phyloP scores from a whole-genome alignment of 805 yeast genomes.

The Candida berthetii region DNA sequence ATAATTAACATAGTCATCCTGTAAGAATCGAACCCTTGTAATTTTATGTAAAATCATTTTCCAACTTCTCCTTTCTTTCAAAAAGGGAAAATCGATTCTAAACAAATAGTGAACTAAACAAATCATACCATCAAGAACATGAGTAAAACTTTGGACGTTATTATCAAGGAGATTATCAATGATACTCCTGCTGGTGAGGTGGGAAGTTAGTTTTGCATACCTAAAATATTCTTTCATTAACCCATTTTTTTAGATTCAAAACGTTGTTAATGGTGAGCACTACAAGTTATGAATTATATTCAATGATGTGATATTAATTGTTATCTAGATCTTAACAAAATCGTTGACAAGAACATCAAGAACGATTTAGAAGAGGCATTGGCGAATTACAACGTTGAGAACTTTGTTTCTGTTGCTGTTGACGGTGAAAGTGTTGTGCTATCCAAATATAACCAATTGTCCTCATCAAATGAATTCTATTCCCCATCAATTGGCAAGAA shows the following conservation, averaged over 20 bases:
- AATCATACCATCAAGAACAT: constrained; percentile 4
- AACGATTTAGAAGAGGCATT: constrained; percentile 28
- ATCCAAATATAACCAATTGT: constrained; percentile 42
- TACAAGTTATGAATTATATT: background rate
- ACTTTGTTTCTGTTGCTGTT: constrained; percentile 26
- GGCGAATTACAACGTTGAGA: constrained; percentile 33
- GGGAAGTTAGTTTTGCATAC: constrained; percentile 8
- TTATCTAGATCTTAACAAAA: constrained; percentile 35
- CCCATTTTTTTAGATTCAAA: constrained; percentile 8
- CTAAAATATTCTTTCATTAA: too few species aligned
- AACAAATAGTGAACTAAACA: too few species aligned
- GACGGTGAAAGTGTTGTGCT: constrained; percentile 32
- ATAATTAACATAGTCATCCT: too few species aligned
- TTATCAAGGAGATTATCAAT: constrained; percentile 23
- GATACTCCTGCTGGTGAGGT: constrained; percentile 59
- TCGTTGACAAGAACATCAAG: constrained; percentile 33
- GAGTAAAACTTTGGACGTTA: constrained; percentile 6
- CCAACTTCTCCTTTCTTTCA: too few species aligned
- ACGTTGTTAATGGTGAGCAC: constrained; percentile 27
- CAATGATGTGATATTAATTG: too few species aligned
- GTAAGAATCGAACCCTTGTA: too few species aligned
- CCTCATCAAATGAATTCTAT: constrained; percentile 41
- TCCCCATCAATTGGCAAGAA: constrained; percentile 43
- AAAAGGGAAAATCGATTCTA: too few species aligned
- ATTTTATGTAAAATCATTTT: too few species aligned